Conservation (phyloP, 179 eudicot genomes). For the Nepenthes alata region DNA sequence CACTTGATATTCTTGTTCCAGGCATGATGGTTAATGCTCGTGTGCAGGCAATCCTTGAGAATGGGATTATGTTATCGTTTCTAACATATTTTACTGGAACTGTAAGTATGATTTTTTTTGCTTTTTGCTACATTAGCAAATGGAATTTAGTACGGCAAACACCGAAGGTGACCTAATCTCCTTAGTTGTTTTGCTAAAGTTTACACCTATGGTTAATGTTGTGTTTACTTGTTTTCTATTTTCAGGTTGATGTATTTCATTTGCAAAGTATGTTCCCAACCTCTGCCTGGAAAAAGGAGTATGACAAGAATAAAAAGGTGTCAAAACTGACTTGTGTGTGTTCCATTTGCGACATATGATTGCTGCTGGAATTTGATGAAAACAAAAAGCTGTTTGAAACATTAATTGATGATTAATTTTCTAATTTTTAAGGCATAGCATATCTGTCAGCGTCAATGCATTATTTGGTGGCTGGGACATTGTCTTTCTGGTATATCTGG, state of each 20-base stretch:
- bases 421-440: too few species aligned
- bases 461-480: too few species aligned
- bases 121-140: background rate
- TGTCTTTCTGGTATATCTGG: too few species aligned
- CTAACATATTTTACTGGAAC: slow-evolving; percentile 94
- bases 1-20: slow-evolving; percentile 90
- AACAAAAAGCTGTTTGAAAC: too few species aligned
- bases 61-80: slow-evolving; percentile 83
- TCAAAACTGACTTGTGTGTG: background rate
- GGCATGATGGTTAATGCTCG: slow-evolving; percentile 97
- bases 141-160: too few species aligned
- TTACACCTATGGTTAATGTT: background rate
- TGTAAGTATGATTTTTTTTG: slow-evolving; percentile 30
- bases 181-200: background rate
- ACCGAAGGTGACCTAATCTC: background rate
- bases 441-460: too few species aligned
- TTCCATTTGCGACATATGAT: background rate
- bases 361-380: too few species aligned
- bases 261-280: slow-evolving; percentile 47
- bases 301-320: slow-evolving; percentile 73
- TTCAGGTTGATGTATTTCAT: slow-evolving; percentile 78
- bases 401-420: too few species aligned
- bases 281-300: slow-evolving; percentile 71
- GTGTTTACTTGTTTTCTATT: slow-evolving; percentile 1
- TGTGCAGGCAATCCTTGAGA: slow-evolving; percentile 73